Evolutionary conservation across 2,329 filamentous ascomycete species (phyloP).

Genomic region (Capronia epimyces): DNA sequence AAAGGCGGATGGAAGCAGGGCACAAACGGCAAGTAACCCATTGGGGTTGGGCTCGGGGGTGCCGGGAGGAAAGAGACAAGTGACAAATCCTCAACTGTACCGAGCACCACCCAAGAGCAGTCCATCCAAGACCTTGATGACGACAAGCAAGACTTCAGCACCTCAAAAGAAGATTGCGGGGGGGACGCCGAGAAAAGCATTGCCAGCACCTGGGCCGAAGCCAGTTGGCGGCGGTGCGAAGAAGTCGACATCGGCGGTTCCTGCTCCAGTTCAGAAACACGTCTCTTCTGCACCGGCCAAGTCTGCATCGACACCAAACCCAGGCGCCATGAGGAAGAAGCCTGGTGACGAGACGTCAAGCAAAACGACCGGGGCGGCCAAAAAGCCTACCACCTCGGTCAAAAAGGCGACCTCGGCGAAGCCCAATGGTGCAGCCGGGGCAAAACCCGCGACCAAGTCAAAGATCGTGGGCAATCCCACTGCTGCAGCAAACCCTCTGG

Average conservation of each 20-base stretch:
- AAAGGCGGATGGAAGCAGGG: constrained; percentile 23
- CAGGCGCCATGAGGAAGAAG: constrained; percentile 22
- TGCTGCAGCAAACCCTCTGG: constrained; percentile 23
- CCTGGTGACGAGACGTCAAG: neutral
- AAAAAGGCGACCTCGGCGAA: constrained; percentile 8
- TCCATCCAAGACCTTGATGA: constrained; percentile 27
- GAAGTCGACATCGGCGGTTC: constrained; percentile 7
- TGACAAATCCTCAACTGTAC: constrained; percentile 25
- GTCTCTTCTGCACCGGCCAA: constrained; percentile 7
- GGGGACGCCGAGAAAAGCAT: constrained; percentile 17
- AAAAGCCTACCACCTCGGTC: constrained; percentile 9
- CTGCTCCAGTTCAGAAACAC: constrained; percentile 11
- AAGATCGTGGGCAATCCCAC: constrained; percentile 8
- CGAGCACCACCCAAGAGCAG: constrained; percentile 24
- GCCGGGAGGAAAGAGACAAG: constrained; percentile 20
- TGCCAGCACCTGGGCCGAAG: constrained; percentile 17
- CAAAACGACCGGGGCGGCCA: constrained; percentile 8
- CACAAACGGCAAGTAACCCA: constrained; percentile 29
- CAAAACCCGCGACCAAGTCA: constrained; percentile 9
- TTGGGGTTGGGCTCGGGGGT: constrained; percentile 27
- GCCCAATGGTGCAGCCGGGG: constrained; percentile 9
- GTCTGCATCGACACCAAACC: constrained; percentile 16
- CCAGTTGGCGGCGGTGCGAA: neutral
- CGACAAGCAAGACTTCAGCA: constrained; percentile 20
- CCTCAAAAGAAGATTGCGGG: constrained; percentile 25